A percentile compares a stretch with the other conserved stretches of the same genome.
Conservation (phyloP, 2,329 filamentous ascomycete species). For the Coleophoma cylindrospora region DNA sequence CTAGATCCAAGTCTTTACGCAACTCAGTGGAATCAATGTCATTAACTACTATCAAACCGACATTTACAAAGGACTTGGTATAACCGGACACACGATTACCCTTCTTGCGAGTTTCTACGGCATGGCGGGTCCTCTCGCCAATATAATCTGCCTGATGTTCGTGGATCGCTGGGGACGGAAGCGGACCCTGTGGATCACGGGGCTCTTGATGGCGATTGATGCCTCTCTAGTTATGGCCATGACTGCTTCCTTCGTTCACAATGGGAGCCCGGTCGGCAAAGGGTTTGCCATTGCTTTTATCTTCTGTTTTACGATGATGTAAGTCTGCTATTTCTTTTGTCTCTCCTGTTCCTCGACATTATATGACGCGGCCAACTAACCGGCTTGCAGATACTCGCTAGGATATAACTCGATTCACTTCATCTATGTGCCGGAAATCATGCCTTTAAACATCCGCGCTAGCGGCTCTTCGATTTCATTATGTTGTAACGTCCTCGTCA, state of each 20-base stretch:
- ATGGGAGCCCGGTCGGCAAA: background rate
- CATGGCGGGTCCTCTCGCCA: background rate
- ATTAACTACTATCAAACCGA: background rate
- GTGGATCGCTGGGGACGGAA: background rate
- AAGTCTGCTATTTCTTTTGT: background rate
- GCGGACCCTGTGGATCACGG: background rate
- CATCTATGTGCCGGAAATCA: background rate
- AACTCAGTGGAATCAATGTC: background rate
- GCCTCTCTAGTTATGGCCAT: background rate
- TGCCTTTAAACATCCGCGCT: background rate
- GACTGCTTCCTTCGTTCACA: background rate
- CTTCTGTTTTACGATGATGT: background rate
- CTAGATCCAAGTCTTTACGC: background rate
- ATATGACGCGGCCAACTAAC: background rate
- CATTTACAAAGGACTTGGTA: background rate
- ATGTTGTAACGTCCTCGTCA: background rate
- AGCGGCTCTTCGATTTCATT: background rate
- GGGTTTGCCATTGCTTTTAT: background rate
- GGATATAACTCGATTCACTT: background rate
- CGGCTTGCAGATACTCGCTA: background rate
- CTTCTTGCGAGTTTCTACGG: background rate
- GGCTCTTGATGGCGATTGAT: background rate
- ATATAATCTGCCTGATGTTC: background rate
- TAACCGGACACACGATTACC: background rate
- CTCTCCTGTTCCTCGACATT: background rate